Base-by-base conservation (phyloP, 768 basidiomycete species). In the Pleurotus tuoliensis region DNA sequence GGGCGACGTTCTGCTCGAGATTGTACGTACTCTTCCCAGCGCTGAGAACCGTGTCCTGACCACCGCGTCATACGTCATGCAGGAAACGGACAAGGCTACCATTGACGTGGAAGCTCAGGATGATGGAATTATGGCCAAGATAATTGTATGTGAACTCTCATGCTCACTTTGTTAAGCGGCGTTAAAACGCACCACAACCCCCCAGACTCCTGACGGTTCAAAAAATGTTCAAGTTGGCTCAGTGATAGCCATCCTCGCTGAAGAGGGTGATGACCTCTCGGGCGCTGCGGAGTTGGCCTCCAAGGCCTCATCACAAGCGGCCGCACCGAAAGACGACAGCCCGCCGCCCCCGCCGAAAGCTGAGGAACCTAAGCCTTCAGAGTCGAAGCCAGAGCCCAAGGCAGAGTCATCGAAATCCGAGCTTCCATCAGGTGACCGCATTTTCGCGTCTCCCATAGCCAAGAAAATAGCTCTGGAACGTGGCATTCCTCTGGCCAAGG, bases 31-130 rank as follows among this genome's bases (percentile, higher is more conserved):
- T 39, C 40, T 45, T 54, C 47, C 46, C 47, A 37, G 41, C n/a
- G 44, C 20, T 11, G 18, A 18, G 44, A 48, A 48, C 53, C 46
- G n/a, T 45, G 15, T 25, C 24, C 50, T 59, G 49, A 47, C 59
- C 63, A n/a, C 62, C 50, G 37, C 56, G 25, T 59, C 62, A 40
- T 57, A 56, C 57, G 56, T 54, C 59, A 43, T 58, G 12, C 60
- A 96, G 94, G 97, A 99, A 88, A 99, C 97, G 54, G 97, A 99
- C 87, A 99, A 99, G 82, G 96, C 97, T 18, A 95, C 94, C 47
- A 98, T 99, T 73, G 97, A 99, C 75, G 96, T 99, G 37, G 97
- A 99, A 75, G 94, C 97, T 7, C 95, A 95, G 76, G 97, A 98
- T 43, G 97, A 99, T 63, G 97, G 97, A 63, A 75, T 98, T 61